These are phyloP conservation scores for Aspergillus niger DNA, from an alignment of 2,329 filamentous ascomycete species.

Conservation along the genomic window DNA sequence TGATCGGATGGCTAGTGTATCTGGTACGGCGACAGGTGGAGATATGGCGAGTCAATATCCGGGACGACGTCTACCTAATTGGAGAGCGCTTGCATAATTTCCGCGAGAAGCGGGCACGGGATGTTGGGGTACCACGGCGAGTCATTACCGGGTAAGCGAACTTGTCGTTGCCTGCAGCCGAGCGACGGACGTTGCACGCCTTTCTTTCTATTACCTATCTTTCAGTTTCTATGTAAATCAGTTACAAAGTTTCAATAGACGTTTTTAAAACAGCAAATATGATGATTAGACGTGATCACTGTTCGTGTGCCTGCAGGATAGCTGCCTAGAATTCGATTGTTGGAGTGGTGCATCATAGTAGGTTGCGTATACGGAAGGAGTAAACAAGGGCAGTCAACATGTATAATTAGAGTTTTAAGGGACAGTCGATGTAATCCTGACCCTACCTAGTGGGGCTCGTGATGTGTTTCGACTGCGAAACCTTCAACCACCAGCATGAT, in stretches of 20 bases:
- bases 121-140: constrained; percentile 41
- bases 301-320: not conserved
- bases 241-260: not conserved
- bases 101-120: constrained; percentile 58
- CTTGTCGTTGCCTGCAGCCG: not conserved
- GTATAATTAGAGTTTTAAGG: too few relatives aligned
- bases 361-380: too few relatives aligned
- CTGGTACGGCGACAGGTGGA: constrained; percentile 59
- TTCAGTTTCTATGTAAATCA: constrained; percentile 12
- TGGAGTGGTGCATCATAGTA: too few relatives aligned
- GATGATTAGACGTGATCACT: not conserved
- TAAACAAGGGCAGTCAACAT: too few relatives aligned
- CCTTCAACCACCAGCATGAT: too few relatives aligned
- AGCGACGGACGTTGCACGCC: not conserved
- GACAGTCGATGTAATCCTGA: too few relatives aligned
- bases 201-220: not conserved
- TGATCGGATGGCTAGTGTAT: constrained; percentile 50
- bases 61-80: constrained; percentile 95
- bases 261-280: not conserved
- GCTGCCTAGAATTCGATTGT: not conserved
- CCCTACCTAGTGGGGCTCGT: too few relatives aligned
- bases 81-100: constrained; percentile 96
- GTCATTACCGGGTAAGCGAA: constrained; percentile 38
- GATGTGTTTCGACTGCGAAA: too few relatives aligned
- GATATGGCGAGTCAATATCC: constrained; percentile 76